Evolutionary conservation across 2,329 filamentous ascomycete genomes (phyloP).

Genomic region (Alternaria viburni): DNA sequence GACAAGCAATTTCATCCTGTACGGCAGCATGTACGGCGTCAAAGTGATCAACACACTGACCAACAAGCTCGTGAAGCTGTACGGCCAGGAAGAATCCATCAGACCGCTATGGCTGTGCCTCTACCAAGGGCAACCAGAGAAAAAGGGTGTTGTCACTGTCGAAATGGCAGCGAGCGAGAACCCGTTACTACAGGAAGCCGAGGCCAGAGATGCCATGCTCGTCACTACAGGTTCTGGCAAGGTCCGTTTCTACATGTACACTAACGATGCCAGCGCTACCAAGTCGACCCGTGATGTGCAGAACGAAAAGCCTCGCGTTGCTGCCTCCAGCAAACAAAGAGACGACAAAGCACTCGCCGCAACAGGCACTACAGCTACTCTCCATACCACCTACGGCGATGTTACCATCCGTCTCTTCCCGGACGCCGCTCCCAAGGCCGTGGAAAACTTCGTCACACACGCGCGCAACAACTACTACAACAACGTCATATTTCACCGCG

Average conservation of each 20-base stretch:
- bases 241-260: conserved; percentile 97
- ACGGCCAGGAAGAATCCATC: conserved; percentile 87
- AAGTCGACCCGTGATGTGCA: conserved; percentile 78
- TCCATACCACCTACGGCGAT: conserved; percentile 94
- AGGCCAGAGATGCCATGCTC: conserved; percentile 87
- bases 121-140: conserved; percentile 94
- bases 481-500: conserved; percentile 94
- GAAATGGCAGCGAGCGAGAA: conserved; percentile 97
- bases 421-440: conserved; percentile 88
- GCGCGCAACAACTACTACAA: conserved; percentile 93
- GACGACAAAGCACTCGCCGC: conserved; percentile 67
- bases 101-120: conserved; percentile 81
- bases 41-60: conserved; percentile 97
- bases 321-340: conserved; percentile 57
- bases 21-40: conserved; percentile 88
- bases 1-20: conserved; percentile 92
- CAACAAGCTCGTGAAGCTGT: conserved; percentile 88
- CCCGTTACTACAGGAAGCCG: conserved; percentile 89
- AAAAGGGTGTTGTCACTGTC: conserved; percentile 90
- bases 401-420: conserved; percentile 94
- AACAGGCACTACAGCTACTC: conserved; percentile 77
- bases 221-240: conserved; percentile 84
- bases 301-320: conserved; percentile 84
- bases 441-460: conserved; percentile 97
- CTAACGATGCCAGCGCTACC: conserved; percentile 74